These are phyloP conservation scores for Bipolaris sorokiniana DNA, from an alignment of 2,329 filamentous ascomycete species.

Conservation along the genomic window DNA sequence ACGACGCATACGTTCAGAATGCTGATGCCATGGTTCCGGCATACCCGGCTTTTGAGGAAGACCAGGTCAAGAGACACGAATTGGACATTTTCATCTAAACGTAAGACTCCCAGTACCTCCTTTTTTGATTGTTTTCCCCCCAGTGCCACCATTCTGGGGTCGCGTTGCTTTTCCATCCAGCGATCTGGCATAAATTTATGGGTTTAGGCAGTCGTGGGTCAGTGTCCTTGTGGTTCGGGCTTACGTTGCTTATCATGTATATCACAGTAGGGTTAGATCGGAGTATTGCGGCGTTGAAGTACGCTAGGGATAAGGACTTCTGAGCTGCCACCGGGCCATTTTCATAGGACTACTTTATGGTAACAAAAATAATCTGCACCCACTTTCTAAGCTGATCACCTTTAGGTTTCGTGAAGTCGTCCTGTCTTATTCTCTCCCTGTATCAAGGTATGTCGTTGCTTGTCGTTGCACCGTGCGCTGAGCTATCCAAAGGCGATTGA, in stretches of 20 bases:
- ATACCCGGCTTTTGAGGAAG: constrained; percentile 85
- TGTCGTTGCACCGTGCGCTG: constrained; percentile 13
- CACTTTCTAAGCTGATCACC: constrained; percentile 30
- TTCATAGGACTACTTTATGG: constrained; percentile 21
- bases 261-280: constrained; percentile 17
- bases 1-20: constrained; percentile 92
- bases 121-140: background rate
- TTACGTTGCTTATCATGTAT: constrained; percentile 19
- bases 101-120: constrained; percentile 13
- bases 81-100: constrained; percentile 78
- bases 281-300: constrained; percentile 16
- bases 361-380: constrained; percentile 32
- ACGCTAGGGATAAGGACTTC: constrained; percentile 6
- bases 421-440: constrained; percentile 1
- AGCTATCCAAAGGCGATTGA: constrained; percentile 12
- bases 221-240: constrained; percentile 2
- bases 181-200: constrained; percentile 6
- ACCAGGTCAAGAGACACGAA: constrained; percentile 78
- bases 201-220: constrained; percentile 9
- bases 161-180: constrained; percentile 7
- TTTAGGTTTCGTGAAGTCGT: constrained; percentile 26
- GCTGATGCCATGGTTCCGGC: constrained; percentile 97
- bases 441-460: constrained; percentile 20
- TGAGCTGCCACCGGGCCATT: constrained; percentile 8
- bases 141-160: constrained; percentile 2